Percentiles rank a stretch among this genome's conserved stretches.
These are phyloP conservation scores for Globisporangium ultimum DNA, from an alignment of 352 stramenopile species.

Conservation along the genomic window DNA sequence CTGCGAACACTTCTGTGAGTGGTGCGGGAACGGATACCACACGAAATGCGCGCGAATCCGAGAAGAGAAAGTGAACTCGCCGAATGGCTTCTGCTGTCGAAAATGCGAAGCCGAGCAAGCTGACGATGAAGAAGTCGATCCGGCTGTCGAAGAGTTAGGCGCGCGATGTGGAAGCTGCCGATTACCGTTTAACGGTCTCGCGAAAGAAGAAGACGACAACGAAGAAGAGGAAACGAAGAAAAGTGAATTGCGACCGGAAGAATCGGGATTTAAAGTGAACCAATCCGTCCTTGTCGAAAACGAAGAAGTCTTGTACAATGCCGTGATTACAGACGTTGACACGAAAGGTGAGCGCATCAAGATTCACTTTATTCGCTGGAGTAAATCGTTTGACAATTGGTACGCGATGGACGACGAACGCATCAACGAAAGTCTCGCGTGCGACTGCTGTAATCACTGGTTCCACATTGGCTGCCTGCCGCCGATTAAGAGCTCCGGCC, in stretches of 20 bases:
- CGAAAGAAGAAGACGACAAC: conserved; percentile 18
- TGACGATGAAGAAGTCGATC: conserved; percentile 45
- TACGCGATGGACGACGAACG: conserved; percentile 88
- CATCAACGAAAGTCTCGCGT: conserved; percentile 87
- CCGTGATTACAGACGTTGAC: conserved; percentile 82
- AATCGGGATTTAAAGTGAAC: conserved; percentile 71
- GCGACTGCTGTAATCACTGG: conserved; percentile 86
- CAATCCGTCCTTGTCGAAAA: conserved; percentile 84
- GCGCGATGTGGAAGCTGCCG: conserved; percentile 66
- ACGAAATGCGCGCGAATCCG: conserved; percentile 52
- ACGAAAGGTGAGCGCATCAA: conserved; percentile 67
- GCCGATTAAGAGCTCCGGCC: conserved; percentile 78
- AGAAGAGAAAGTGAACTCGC: conserved; percentile 47
- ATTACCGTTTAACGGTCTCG: conserved; percentile 44
- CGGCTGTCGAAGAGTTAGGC: conserved; percentile 46
- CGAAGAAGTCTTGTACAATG: conserved; percentile 86
- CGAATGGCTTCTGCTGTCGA: conserved; percentile 69
- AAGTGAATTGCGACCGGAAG: conserved; percentile 10
- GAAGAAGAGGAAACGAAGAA: conserved; percentile 10
- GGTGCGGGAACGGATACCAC: conserved; percentile 82
- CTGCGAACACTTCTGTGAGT: conserved; percentile 84
- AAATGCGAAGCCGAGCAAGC: conserved; percentile 69
- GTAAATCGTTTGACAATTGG: conserved; percentile 87
- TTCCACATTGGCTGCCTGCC: conserved; percentile 86
- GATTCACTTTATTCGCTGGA: conserved; percentile 86